Evolutionary conservation across 2,329 filamentous ascomycete species (phyloP).

Genomic region (Cladosporium halotolerans): DNA sequence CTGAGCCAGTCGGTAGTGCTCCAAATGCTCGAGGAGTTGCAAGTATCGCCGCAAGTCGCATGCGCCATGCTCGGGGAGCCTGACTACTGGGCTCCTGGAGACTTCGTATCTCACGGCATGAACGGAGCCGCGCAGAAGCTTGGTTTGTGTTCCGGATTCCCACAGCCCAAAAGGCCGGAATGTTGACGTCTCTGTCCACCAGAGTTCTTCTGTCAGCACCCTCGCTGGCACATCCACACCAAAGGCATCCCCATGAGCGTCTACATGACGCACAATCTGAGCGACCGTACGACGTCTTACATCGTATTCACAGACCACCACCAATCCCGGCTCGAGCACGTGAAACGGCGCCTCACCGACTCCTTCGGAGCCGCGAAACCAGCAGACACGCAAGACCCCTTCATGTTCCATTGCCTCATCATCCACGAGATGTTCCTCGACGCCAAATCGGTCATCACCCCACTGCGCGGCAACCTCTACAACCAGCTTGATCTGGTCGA

Average conservation of each 20-base stretch:
- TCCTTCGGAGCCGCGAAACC: not conserved
- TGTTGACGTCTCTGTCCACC: not conserved
- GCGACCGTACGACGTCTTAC: not conserved
- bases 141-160: not conserved
- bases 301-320: not conserved
- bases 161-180: not conserved
- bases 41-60: not conserved
- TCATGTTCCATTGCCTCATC: constrained; percentile 1
- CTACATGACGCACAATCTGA: not conserved
- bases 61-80: not conserved
- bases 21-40: not conserved
- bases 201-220: constrained; percentile 5
- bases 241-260: not conserved
- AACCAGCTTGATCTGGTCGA: not conserved
- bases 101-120: not conserved
- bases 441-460: not conserved
- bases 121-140: not conserved
- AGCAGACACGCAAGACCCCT: not conserved
- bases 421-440: not conserved
- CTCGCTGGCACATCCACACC: not conserved
- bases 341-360: not conserved
- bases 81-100: not conserved
- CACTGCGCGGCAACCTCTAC: not conserved
- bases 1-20: not conserved
- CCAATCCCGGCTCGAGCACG: not conserved